These are phyloP conservation scores for Pyrenochaeta sp. DNA, from an alignment of 2,329 filamentous ascomycete species.

Conservation along the genomic window DNA sequence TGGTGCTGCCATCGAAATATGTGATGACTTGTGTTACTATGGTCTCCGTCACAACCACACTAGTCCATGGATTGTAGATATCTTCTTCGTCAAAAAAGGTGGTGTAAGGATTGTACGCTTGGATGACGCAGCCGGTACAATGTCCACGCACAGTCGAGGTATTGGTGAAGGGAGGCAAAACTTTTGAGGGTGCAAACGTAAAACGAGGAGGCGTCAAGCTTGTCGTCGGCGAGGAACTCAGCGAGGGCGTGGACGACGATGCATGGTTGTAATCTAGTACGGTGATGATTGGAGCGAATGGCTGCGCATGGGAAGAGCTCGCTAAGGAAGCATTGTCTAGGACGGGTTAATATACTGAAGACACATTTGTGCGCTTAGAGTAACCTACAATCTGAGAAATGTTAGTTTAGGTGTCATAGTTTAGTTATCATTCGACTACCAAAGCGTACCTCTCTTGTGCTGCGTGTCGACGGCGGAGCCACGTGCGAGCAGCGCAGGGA, in stretches of 20 bases:
- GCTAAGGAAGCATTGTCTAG: neutral
- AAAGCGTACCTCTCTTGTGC: conserved; percentile 28
- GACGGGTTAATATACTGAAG: conserved; percentile 1
- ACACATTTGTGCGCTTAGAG: neutral
- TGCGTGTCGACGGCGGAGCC: conserved; percentile 17
- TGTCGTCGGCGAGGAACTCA: neutral
- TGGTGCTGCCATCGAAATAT: conserved; percentile 32
- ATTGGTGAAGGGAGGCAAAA: neutral
- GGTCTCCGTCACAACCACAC: conserved; percentile 37
- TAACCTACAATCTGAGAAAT: conserved; percentile 27
- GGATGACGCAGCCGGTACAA: conserved; percentile 46
- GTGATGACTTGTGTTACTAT: conserved; percentile 34
- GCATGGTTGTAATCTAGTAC: neutral
- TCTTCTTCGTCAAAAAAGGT: conserved; percentile 23
- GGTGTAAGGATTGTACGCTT: conserved; percentile 33
- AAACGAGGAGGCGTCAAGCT: neutral
- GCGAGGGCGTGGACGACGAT: neutral
- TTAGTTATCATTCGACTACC: neutral
- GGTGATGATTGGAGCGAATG: conserved; percentile 1
- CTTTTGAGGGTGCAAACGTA: neutral
- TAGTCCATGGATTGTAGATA: conserved; percentile 23
- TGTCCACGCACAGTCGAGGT: conserved; percentile 1
- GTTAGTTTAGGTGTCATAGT: conserved; percentile 10
- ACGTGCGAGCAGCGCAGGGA: conserved; percentile 18
- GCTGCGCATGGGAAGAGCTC: conserved; percentile 3